phyloP scores from a whole-genome alignment of 148 eudicot genomes.

The Rhododendron mucronatum region DNA sequence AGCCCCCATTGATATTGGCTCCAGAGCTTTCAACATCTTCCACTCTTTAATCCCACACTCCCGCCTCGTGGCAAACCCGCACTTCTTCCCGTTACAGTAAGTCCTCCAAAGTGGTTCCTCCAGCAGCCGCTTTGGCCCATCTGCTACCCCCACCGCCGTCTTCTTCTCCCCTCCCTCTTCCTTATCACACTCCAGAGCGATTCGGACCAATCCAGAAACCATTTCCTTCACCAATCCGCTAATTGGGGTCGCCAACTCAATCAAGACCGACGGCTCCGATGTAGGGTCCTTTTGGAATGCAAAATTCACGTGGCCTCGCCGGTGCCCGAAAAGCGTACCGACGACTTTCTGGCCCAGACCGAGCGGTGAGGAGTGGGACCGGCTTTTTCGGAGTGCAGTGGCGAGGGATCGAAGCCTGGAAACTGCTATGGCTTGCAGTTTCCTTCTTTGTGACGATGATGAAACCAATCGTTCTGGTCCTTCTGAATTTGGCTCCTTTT shows the following conservation, averaged over 20 bases:
- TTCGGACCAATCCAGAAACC: conserved; percentile 72
- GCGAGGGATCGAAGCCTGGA: conserved; percentile 50
- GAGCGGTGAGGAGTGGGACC: conserved; percentile 11
- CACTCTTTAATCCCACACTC: conserved; percentile 61
- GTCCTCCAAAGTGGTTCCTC: conserved; percentile 94
- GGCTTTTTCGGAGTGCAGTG: conserved; percentile 31
- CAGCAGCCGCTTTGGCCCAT: conserved; percentile 27
- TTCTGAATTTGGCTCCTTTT: conserved; percentile 8
- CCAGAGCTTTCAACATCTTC: conserved; percentile 60
- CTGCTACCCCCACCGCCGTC: conserved; percentile 13
- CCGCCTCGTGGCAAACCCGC: conserved; percentile 76
- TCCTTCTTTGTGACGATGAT: conserved; percentile 26
- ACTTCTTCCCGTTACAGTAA: conserved; percentile 86
- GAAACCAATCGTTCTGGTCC: conserved; percentile 14
- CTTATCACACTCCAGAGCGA: conserved; percentile 67
- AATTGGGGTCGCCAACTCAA: conserved; percentile 55
- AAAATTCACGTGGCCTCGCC: conserved; percentile 61
- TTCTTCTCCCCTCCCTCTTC: conserved; percentile 9
- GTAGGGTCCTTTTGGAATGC: conserved; percentile 47
- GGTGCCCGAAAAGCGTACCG: conserved; percentile 59
- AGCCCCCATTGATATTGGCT: conserved; percentile 85
- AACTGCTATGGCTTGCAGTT: conserved; percentile 15
- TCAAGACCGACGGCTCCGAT: conserved; percentile 40
- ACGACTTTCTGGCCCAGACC: conserved; percentile 50
- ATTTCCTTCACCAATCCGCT: conserved; percentile 53